Evolutionary conservation across 1,284 basidiomycete genomes (phyloP).

Genomic region (Neonothopanus nambi): DNA sequence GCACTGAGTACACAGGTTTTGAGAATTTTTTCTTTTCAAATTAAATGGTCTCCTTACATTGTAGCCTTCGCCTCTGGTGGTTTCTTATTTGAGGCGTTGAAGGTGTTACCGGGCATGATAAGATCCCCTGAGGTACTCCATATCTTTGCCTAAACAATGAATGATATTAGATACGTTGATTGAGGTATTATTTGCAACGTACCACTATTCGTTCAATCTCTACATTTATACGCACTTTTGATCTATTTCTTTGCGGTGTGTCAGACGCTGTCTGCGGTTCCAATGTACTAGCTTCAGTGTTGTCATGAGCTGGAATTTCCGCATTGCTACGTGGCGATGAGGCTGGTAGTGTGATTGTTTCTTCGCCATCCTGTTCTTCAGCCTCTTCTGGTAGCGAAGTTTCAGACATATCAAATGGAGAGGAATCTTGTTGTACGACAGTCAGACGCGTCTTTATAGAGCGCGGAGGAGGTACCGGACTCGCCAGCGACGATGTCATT

Average conservation of each 20-base stretch:
- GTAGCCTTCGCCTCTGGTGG: slow-evolving; percentile 61
- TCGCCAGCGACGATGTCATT: slow-evolving; percentile 44
- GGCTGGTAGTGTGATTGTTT: background rate
- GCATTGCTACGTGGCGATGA: background rate
- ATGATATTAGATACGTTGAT: background rate
- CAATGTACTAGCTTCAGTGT: background rate
- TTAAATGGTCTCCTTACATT: slow-evolving; percentile 46
- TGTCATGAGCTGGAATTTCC: background rate
- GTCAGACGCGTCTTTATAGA: slow-evolving; percentile 2
- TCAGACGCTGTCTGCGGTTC: background rate
- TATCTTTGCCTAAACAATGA: slow-evolving; percentile 53
- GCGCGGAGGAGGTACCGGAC: slow-evolving; percentile 8
- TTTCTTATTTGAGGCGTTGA: slow-evolving; percentile 36
- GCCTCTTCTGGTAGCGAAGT: background rate
- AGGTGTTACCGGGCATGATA: slow-evolving; percentile 57
- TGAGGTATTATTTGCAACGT: slow-evolving; percentile 24
- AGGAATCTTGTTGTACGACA: background rate
- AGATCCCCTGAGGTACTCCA: slow-evolving; percentile 66
- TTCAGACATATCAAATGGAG: background rate
- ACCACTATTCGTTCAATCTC: slow-evolving; percentile 65
- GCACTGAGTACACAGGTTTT: slow-evolving; percentile 36
- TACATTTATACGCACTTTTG: slow-evolving; percentile 44
- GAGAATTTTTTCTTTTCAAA: background rate
- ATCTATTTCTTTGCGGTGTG: slow-evolving; percentile 16
- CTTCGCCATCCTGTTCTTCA: background rate